Evolutionary conservation across 2,329 filamentous ascomycete genomes (phyloP).

Genomic region (Cercospora beticola): DNA sequence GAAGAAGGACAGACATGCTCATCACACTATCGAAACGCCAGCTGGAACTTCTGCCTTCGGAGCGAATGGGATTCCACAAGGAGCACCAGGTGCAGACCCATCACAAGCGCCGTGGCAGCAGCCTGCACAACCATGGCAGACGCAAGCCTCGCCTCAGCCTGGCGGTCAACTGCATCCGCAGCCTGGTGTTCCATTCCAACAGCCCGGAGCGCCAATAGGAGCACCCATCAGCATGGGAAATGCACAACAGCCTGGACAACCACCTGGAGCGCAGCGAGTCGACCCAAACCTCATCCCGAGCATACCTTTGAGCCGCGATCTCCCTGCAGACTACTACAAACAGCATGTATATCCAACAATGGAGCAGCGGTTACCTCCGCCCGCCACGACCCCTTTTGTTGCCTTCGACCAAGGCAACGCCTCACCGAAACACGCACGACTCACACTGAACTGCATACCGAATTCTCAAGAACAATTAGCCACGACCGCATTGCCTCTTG

Average conservation of each 20-base stretch:
- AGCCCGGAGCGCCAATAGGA: constrained; percentile 24
- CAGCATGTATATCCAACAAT: constrained; percentile 91
- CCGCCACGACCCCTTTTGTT: constrained; percentile 83
- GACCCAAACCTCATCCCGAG: constrained; percentile 92
- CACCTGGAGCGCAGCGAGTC: constrained; percentile 62
- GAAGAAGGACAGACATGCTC: constrained; percentile 93
- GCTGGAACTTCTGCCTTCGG: constrained; percentile 65
- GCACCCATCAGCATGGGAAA: constrained; percentile 35
- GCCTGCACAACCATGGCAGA: constrained; percentile 40
- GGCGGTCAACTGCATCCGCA: constrained; percentile 2
- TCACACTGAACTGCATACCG: constrained; percentile 93
- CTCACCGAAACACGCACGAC: constrained; percentile 86
- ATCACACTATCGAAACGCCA: constrained; percentile 78
- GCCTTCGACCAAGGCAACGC: constrained; percentile 96
- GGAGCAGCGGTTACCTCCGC: constrained; percentile 87
- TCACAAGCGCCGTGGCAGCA: constrained; percentile 38
- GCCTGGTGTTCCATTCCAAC: constrained; percentile 21
- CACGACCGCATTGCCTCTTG: constrained; percentile 80
- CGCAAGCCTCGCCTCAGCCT: constrained; percentile 29
- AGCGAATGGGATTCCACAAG: constrained; percentile 49
- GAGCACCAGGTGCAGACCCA: constrained; percentile 26
- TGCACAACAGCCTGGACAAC: constrained; percentile 28
- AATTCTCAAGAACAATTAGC: constrained; percentile 74
- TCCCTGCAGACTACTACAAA: constrained; percentile 78
- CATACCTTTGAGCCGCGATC: constrained; percentile 80